phyloP scores from a whole-genome alignment of 805 yeast species.

The Allodekkera sacchari region DNA sequence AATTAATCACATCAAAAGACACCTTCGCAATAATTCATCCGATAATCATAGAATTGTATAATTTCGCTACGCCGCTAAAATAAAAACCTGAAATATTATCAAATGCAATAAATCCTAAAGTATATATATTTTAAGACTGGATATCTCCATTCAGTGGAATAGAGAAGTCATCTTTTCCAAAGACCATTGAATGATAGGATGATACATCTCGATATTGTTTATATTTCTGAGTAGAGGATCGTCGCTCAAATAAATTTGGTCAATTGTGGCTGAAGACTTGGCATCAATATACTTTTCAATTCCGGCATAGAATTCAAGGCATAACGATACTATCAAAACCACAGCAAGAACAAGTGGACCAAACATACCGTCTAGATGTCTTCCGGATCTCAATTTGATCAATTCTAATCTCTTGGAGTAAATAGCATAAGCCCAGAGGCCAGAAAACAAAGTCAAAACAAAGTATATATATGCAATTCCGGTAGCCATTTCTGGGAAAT shows the following conservation, averaged over 20 bases:
- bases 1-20: conserved; percentile 18
- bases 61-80: not conserved
- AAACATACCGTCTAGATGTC: conserved; percentile 79
- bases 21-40: conserved; percentile 5
- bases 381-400: conserved; percentile 75
- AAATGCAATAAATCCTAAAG: not conserved
- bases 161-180: conserved; percentile 18
- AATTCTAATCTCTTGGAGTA: conserved; percentile 63
- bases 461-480: conserved; percentile 73
- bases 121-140: conserved; percentile 2
- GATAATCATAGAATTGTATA: not conserved
- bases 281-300: conserved; percentile 26
- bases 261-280: conserved; percentile 2
- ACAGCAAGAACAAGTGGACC: conserved; percentile 80
- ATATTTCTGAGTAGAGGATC: no score
- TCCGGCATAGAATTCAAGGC: conserved; percentile 67
- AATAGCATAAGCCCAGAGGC: conserved; percentile 81
- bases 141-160: conserved; percentile 11
- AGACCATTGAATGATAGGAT: conserved; percentile 19
- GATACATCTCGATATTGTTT: conserved; percentile 15
- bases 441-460: conserved; percentile 71
- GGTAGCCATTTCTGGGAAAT: conserved; percentile 56
- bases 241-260: conserved; percentile 1
- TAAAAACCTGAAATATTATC: not conserved
- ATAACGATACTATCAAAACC: conserved; percentile 58